Evolutionary conservation across 331 rosid genomes (phyloP).

Genomic region (Quercus lobata): DNA sequence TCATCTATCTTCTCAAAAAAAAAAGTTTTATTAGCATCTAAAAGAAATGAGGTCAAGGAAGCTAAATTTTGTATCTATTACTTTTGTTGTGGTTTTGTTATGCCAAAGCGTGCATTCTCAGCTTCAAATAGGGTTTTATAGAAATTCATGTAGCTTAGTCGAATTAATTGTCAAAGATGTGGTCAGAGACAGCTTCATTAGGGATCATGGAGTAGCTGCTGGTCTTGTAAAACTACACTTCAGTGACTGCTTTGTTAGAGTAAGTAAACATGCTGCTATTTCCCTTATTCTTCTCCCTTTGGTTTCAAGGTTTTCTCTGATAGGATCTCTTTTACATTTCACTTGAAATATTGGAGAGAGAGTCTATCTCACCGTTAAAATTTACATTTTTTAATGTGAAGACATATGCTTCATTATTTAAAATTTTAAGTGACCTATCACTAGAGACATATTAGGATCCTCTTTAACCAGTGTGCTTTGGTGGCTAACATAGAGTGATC

Average conservation of each 20-base stretch:
- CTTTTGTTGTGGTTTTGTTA: constrained; percentile 24
- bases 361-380: too few species aligned
- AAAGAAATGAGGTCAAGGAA: constrained; percentile 35
- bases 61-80: constrained; percentile 2
- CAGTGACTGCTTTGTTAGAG: constrained; percentile 70
- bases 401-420: too few species aligned
- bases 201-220: constrained; percentile 55
- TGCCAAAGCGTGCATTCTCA: constrained; percentile 39
- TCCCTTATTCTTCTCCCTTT: background rate
- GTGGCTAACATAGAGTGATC: too few species aligned
- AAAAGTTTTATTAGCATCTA: constrained; percentile 1
- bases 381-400: too few species aligned
- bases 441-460: too few species aligned
- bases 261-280: constrained; percentile 24
- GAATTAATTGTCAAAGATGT: constrained; percentile 66
- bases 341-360: too few species aligned
- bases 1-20: background rate
- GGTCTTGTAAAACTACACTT: constrained; percentile 75
- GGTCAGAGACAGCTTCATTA: constrained; percentile 28
- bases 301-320: too few species aligned
- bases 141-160: constrained; percentile 39
- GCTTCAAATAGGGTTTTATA: constrained; percentile 52
- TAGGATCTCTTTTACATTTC: too few species aligned
- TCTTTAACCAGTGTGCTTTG: too few species aligned
- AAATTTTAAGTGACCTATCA: too few species aligned